phyloP scores from a whole-genome alignment of 805 yeast genomes.

The Candida peoriensis region DNA sequence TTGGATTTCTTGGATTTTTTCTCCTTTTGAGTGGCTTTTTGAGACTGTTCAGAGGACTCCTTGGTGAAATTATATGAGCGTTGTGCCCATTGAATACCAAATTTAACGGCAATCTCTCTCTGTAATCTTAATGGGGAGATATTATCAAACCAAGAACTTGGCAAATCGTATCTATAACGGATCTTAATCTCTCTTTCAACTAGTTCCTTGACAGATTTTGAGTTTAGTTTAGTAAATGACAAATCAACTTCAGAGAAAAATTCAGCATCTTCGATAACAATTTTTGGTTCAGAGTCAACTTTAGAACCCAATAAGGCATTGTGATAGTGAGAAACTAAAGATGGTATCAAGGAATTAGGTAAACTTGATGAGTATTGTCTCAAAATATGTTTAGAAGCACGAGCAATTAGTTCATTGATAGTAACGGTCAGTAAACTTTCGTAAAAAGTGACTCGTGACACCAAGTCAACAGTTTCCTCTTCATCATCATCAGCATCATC shows the following conservation, averaged over 20 bases:
- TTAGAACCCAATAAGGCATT: conserved; percentile 59
- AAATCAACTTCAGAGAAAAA: conserved; percentile 39
- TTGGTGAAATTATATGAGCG: conserved; percentile 35
- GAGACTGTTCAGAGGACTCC: conserved; percentile 30
- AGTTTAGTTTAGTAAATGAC: conserved; percentile 41
- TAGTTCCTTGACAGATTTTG: conserved; percentile 37
- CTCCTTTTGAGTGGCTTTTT: conserved; percentile 30
- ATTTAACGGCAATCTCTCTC: conserved; percentile 68
- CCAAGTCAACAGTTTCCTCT: conserved; percentile 4
- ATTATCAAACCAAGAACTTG: conserved; percentile 41
- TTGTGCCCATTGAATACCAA: conserved; percentile 81
- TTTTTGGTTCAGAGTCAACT: conserved; percentile 36
- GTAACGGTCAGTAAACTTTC: conserved; percentile 14
- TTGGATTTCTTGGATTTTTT: conserved; percentile 25
- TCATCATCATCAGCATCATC: conserved; percentile 20
- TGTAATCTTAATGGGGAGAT: conserved; percentile 41
- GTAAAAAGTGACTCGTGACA: conserved; percentile 9
- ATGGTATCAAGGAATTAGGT: conserved; percentile 52
- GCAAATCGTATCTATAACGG: conserved; percentile 61
- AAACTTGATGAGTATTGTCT: conserved; percentile 40
- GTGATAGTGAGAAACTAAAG: conserved; percentile 64
- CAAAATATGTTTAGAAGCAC: conserved; percentile 73
- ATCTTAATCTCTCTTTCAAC: conserved; percentile 48
- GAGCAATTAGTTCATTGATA: conserved; percentile 63
- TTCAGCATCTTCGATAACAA: conserved; percentile 36